phyloP scores from a whole-genome alignment of 2,329 filamentous ascomycete species.

The Xylariaceae sp. region DNA sequence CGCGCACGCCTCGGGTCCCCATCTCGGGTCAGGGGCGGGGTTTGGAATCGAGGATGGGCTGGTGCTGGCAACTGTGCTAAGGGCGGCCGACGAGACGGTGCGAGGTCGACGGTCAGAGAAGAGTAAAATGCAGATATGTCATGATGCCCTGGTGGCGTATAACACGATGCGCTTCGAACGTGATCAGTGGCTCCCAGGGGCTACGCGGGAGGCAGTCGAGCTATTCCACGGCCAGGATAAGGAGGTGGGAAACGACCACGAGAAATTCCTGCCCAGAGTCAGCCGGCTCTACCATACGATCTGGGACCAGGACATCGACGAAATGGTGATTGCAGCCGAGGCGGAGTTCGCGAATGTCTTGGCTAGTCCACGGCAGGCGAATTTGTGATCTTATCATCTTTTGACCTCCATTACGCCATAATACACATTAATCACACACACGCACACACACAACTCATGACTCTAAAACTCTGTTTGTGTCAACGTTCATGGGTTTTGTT shows the following conservation, averaged over 20 bases:
- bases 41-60: slow-evolving; percentile 52
- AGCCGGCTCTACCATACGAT: slow-evolving; percentile 25
- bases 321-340: slow-evolving; percentile 23
- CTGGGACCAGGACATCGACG: slow-evolving; percentile 29
- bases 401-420: too few species aligned
- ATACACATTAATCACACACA: too few species aligned
- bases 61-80: slow-evolving; percentile 23
- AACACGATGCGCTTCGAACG: slow-evolving; percentile 28
- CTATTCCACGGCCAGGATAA: slow-evolving; percentile 29
- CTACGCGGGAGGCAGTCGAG: slow-evolving; percentile 28
- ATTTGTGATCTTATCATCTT: neutral
- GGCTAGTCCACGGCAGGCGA: neutral
- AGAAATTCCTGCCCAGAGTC: slow-evolving; percentile 22
- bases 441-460: too few species aligned
- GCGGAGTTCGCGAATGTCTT: slow-evolving; percentile 11
- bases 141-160: slow-evolving; percentile 26
- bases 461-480: too few species aligned
- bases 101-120: neutral
- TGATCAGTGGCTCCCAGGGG: slow-evolving; percentile 29
- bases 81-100: slow-evolving; percentile 18
- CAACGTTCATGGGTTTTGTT: too few species aligned
- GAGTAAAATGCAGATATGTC: slow-evolving; percentile 19
- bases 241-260: slow-evolving; percentile 19
- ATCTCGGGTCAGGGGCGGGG: slow-evolving; percentile 51
- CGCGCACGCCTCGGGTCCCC: slow-evolving; percentile 50